Conservation (phyloP, 805 yeast genomes). For the Kodamaea fukazawae region DNA sequence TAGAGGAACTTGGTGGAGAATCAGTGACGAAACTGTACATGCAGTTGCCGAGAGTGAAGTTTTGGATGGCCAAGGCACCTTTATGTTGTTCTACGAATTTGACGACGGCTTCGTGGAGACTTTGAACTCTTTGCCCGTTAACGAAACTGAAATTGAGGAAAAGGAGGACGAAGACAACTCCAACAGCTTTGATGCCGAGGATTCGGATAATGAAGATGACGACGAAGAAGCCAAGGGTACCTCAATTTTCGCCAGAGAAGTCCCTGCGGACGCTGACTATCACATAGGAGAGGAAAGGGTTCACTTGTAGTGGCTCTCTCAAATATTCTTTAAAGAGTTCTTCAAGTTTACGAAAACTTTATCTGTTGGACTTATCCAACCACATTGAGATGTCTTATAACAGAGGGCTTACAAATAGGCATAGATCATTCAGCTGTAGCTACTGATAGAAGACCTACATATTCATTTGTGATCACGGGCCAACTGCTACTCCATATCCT, state of each 20-base stretch:
- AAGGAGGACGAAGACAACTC: conserved; percentile 8
- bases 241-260: conserved; percentile 3
- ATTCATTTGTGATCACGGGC: too few species aligned
- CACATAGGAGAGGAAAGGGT: conserved; percentile 14
- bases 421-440: too few species aligned
- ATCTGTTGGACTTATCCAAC: too few species aligned
- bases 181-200: conserved; percentile 9
- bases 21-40: conserved; percentile 85
- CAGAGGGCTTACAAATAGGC: too few species aligned
- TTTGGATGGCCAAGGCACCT: conserved; percentile 77
- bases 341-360: too few species aligned
- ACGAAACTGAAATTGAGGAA: conserved; percentile 12
- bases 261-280: conserved; percentile 8
- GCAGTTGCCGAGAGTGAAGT: conserved; percentile 81
- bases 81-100: conserved; percentile 84
- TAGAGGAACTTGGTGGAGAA: conserved; percentile 92
- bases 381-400: too few species aligned
- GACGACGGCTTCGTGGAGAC: conserved; percentile 26
- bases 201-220: conserved; percentile 1
- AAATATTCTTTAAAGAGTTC: background rate
- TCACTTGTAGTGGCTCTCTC: conserved; percentile 9
- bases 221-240: background rate
- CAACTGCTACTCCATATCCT: too few species aligned
- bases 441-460: too few species aligned
- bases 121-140: conserved; percentile 9